Evolutionary conservation across 2,329 filamentous ascomycete genomes (phyloP).

Genomic region (Alternaria atra): DNA sequence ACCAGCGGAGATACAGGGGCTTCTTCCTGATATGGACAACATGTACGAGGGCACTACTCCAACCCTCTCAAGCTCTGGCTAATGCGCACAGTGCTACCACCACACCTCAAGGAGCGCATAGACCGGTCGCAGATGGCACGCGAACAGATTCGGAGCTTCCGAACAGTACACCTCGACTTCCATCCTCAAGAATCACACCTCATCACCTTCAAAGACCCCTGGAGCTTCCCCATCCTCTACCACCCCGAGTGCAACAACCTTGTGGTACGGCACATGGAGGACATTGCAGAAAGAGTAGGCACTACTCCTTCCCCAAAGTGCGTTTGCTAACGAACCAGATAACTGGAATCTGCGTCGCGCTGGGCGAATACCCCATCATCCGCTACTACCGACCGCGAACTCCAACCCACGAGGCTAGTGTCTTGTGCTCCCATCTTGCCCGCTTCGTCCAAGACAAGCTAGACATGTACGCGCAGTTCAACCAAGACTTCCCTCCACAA

Average conservation of each 20-base stretch:
- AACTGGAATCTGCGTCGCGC: conserved; percentile 83
- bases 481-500: conserved; percentile 84
- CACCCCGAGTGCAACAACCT: conserved; percentile 89
- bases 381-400: conserved; percentile 84
- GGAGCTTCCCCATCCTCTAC: conserved; percentile 92
- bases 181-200: conserved; percentile 91
- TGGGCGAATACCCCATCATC: conserved; percentile 94
- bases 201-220: conserved; percentile 90
- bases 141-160: conserved; percentile 80
- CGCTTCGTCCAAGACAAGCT: conserved; percentile 91
- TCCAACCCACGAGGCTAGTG: conserved; percentile 83
- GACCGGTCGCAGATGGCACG: conserved; percentile 74
- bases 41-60: conserved; percentile 49
- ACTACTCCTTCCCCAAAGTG: background rate
- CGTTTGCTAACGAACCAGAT: conserved; percentile 63
- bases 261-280: conserved; percentile 82
- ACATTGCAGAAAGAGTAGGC: conserved; percentile 83
- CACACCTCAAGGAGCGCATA: conserved; percentile 74
- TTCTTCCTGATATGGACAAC: conserved; percentile 87
- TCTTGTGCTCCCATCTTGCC: conserved; percentile 87
- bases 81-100: conserved; percentile 67
- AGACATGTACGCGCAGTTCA: conserved; percentile 85
- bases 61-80: background rate
- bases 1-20: conserved; percentile 80
- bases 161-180: conserved; percentile 86